A percentile compares a stretch with the other conserved stretches of the same genome.
phyloP scores from a whole-genome alignment of 2,329 filamentous ascomycete species.

The Colletotrichum destructivum region DNA sequence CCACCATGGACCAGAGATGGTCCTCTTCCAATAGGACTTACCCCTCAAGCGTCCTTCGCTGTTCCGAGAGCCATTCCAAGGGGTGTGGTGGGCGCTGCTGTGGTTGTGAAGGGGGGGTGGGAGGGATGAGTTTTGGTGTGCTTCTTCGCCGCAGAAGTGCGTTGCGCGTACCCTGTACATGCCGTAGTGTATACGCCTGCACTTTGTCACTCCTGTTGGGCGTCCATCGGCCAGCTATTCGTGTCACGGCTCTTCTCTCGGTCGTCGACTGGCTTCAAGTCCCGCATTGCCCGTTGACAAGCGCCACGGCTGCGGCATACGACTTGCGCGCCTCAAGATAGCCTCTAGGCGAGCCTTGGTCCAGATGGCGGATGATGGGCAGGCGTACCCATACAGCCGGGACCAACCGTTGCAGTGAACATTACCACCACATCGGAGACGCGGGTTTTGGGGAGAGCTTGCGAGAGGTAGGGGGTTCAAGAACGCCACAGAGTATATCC shows the following conservation, averaged over 20 bases:
- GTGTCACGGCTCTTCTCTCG: background rate
- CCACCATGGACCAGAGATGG: constrained; percentile 8
- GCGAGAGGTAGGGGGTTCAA: constrained; percentile 2
- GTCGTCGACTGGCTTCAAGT: constrained; percentile 2
- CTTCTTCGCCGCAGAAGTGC: constrained; percentile 9
- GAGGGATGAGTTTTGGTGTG: no score
- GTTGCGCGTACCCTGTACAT: background rate
- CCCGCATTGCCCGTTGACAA: constrained; percentile 13
- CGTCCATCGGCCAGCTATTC: background rate
- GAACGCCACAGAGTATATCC: background rate
- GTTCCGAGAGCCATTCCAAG: background rate
- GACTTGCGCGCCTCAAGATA: constrained; percentile 14
- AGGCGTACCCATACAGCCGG: constrained; percentile 10
- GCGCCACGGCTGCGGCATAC: constrained; percentile 8
- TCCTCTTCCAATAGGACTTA: constrained; percentile 2
- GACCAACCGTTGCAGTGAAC: background rate
- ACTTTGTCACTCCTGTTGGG: background rate
- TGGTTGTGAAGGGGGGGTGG: background rate
- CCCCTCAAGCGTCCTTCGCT: background rate
- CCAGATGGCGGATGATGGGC: background rate
- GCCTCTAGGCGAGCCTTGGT: background rate
- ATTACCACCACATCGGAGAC: no score
- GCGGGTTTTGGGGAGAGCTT: background rate
- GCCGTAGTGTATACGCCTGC: background rate
- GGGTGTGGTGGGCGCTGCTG: background rate